Conservation (phyloP, 345 rosid species). For the Gynandropsis gynandra region DNA sequence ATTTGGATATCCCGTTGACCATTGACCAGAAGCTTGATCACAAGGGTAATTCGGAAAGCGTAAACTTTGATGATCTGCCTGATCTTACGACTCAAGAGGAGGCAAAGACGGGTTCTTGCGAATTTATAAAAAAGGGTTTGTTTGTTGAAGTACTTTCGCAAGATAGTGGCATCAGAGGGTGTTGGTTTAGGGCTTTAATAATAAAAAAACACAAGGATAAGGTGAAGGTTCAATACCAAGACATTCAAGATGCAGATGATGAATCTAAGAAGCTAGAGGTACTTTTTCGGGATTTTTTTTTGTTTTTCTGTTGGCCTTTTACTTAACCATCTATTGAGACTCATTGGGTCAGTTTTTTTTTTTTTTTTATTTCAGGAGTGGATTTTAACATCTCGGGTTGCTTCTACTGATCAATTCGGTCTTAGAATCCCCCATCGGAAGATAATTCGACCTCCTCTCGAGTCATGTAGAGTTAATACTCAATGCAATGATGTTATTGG, state of each 20-base stretch:
- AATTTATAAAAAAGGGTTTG: conserved; percentile 43
- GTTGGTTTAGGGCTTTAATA: conserved; percentile 71
- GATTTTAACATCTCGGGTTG: conserved; percentile 52
- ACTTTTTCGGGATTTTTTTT: not conserved
- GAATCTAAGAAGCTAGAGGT: conserved; percentile 68
- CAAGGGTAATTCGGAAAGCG: conserved; percentile 22
- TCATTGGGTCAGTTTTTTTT: not conserved
- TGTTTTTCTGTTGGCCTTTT: not conserved
- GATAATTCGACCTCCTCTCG: conserved; percentile 43
- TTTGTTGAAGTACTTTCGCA: conserved; percentile 65
- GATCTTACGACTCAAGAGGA: conserved; percentile 13
- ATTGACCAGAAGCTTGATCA: conserved; percentile 21
- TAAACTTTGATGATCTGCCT: conserved; percentile 16
- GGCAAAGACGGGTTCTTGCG: conserved; percentile 17
- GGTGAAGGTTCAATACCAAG: conserved; percentile 75
- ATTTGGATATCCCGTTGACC: not conserved
- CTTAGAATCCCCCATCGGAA: conserved; percentile 43
- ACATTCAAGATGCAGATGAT: conserved; percentile 59
- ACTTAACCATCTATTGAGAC: too few species aligned
- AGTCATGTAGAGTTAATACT: conserved; percentile 15
- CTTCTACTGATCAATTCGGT: conserved; percentile 44
- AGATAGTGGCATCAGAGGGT: conserved; percentile 84
- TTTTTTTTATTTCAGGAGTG: conserved; percentile 50
- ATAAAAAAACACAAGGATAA: conserved; percentile 51
- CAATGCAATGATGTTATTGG: conserved; percentile 35